Conservation (phyloP, 164 flowering plant species). For the Chimonanthus praecox region DNA sequence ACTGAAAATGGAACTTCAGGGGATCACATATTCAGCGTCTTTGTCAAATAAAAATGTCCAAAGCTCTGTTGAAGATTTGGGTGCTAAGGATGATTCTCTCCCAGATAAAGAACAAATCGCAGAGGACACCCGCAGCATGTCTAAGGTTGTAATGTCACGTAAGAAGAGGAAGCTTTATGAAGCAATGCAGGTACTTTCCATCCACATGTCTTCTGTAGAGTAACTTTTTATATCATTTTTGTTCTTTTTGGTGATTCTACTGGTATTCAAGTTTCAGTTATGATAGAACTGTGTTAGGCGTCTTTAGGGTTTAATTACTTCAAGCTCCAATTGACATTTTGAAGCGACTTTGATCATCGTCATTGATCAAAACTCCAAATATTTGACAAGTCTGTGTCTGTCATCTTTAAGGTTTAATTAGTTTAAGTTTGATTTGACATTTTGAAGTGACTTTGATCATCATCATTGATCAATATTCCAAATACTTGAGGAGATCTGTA, state of each 20-base stretch:
- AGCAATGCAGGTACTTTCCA: conserved; percentile 58
- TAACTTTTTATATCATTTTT: neutral
- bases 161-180: conserved; percentile 48
- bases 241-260: neutral
- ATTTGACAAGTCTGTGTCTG: neutral
- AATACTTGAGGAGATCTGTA: neutral
- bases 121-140: conserved; percentile 31
- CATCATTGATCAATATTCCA: neutral
- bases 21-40: conserved; percentile 30
- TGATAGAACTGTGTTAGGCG: neutral
- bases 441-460: neutral
- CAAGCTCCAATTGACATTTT: neutral
- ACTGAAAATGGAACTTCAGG: conserved; percentile 54
- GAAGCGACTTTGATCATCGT: neutral
- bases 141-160: conserved; percentile 47
- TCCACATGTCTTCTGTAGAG: neutral
- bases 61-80: conserved; percentile 21
- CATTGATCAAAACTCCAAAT: neutral
- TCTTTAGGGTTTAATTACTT: neutral
- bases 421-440: neutral
- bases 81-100: conserved; percentile 25
- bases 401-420: neutral
- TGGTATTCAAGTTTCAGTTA: neutral
- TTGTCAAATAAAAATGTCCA: conserved; percentile 12
- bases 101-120: conserved; percentile 34